Evolutionary conservation across 2,329 filamentous ascomycete species (phyloP), one percentile per base, ranked within the genome.

Genomic region (Furcasterigmium furcatum): DNA sequence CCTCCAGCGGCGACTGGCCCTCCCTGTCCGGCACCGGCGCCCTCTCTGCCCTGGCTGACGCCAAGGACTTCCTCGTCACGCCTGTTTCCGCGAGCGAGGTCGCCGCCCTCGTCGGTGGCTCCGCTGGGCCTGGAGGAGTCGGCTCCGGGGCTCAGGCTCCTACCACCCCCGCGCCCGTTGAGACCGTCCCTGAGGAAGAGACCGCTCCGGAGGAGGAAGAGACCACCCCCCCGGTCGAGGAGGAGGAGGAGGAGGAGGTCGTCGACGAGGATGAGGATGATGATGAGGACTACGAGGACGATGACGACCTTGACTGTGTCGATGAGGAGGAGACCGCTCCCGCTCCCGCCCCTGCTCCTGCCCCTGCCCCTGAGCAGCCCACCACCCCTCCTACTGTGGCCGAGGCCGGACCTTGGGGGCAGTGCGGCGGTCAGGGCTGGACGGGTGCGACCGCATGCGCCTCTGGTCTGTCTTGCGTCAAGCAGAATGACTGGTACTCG

Each of bases 401-500:
- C 7, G 30, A 45, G 7, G 47, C 42, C 16, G 38, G 21, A n/a
- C 41, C 50, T 16, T 57, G 49, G 48, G 54, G 50, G n/a, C 59
- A 60, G 46, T 62, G 59, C 34, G 58, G 58, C 30, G 59, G 58
- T 12, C 44, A 35, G 5, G 48, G 49, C 41, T 59, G 43, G 38
- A 57, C 47, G n/a, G 59, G 59, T 16, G 41, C 55, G 22, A 58
- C 55, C 13, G 45, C 47, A 12, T 62, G 59, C 35, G 55, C 41
- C 16, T 34, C 48, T 12, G 59, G 59, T 14, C 49, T 51, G 9
- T 52, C 50, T 4, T 61, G 58, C 45, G 51, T 52, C 34, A 49
- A 49, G 34, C 46, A 52, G 34, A 60, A 59, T 39, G 55, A 60
- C 20, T 59, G 55, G 52, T 61, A 61, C 53, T 59, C 53, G 4